Evolutionary conservation across 345 rosid genomes (phyloP), one percentile per base, ranked within the genome.

Genomic region (Populus alba): DNA sequence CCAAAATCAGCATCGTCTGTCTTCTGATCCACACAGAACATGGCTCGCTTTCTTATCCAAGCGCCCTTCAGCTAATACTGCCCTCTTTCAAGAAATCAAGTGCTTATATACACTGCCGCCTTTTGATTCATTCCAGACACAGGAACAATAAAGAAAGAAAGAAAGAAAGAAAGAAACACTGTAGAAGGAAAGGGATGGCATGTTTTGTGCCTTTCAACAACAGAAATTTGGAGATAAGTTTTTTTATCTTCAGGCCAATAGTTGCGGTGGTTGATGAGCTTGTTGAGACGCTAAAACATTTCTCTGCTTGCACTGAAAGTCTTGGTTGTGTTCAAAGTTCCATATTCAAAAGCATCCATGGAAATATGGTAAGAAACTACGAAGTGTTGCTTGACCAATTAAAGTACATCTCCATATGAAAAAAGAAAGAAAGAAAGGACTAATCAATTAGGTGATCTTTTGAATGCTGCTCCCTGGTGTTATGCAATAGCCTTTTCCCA

Each of bases 331-430:
- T 86, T 53, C 90, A 85, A 33, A 88, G 87, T 75, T 87, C 89
- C 37, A 78, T 88, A 17, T 81, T 90, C 85, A 79, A 83, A 79
- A 90, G 93, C 86, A 88, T 90, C 77, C 93, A 90, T 83, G 93
- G 93, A 57, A 88, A 87, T 79, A 73, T 83, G 90, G 93, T 87
- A 77, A 73, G 74, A 13, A 61, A 31, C 18, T 39, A 8, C 41
- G 7, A 7, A 1, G 41, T 39, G 8, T 3, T 31, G 0, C 33
- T 31, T 3, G 33, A 31, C 4, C 33, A 31, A 31, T 31, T 31
- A 31, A 31, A 31, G 4, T 31, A 31, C 33, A 3, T 31, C 33
- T 31, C 33, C 33, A 31, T 31, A 31, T 31, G 33, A 31, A 31
- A 31, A 31, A 31, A 31, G 33, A 31, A 31, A 31, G 33, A 31